These are phyloP conservation scores for Sugiyamaella neomexicana DNA, from an alignment of 1,139 yeast species.

Conservation along the genomic window DNA sequence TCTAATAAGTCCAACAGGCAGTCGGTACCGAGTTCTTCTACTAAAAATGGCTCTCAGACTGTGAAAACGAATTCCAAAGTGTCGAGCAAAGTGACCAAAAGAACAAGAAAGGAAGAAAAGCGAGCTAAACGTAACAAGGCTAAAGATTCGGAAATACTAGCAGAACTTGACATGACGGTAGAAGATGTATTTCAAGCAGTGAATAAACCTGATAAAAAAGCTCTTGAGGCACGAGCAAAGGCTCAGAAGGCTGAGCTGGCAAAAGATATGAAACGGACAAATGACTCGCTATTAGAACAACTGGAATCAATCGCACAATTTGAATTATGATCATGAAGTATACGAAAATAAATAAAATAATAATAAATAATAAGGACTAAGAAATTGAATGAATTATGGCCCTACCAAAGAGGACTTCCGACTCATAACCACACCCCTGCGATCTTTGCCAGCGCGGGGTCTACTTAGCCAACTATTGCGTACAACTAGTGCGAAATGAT, in stretches of 20 bases:
- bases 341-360: neutral
- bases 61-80: conserved; percentile 10
- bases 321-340: conserved; percentile 38
- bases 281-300: conserved; percentile 56
- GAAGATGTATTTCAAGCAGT: conserved; percentile 39
- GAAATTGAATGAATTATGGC: neutral
- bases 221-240: conserved; percentile 46
- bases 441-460: conserved; percentile 37
- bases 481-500: conserved; percentile 42
- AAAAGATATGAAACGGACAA: conserved; percentile 47
- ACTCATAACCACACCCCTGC: conserved; percentile 31
- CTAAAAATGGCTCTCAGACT: neutral
- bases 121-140: conserved; percentile 14
- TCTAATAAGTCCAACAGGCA: neutral
- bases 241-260: conserved; percentile 28
- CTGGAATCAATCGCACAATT: conserved; percentile 59
- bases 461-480: conserved; percentile 35
- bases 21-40: neutral
- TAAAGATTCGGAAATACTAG: conserved; percentile 22
- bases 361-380: neutral
- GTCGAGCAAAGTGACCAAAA: conserved; percentile 12
- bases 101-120: conserved; percentile 11
- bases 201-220: conserved; percentile 41
- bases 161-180: conserved; percentile 21
- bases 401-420: neutral